Percentiles rank a stretch among this genome's conserved stretches.
Evolutionary conservation across 2,329 filamentous ascomycete species (phyloP).

Genomic region (Teratosphaeria pseudoeucalypti): DNA sequence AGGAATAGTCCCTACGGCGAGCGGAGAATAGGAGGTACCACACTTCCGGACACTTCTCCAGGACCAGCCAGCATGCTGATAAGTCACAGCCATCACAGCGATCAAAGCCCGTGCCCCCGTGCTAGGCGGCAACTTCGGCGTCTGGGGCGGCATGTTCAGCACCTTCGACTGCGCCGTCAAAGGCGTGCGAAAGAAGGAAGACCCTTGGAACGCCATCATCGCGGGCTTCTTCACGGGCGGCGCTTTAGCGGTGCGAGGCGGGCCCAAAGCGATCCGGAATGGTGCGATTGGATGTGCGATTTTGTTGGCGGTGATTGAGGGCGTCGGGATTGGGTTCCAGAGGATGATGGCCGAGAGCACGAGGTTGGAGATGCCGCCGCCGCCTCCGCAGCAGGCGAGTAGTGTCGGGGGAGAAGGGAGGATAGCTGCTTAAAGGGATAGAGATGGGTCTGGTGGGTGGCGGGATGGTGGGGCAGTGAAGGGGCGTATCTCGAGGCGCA

Average conservation of each 20-base stretch:
- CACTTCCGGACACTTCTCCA: neutral
- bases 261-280: conserved; percentile 83
- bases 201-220: conserved; percentile 95
- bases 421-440: conserved; percentile 9
- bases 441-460: neutral
- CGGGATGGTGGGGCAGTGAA: no score
- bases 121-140: conserved; percentile 92
- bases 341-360: conserved; percentile 88
- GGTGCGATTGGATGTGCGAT: conserved; percentile 94
- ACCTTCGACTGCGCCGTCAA: conserved; percentile 97
- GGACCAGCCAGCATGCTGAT: neutral
- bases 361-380: conserved; percentile 55
- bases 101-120: conserved; percentile 96
- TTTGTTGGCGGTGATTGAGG: conserved; percentile 89
- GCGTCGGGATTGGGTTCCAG: conserved; percentile 90
- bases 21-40: conserved; percentile 68
- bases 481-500: neutral
- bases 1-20: conserved; percentile 61
- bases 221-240: conserved; percentile 96
- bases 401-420: conserved; percentile 20
- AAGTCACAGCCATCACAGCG: conserved; percentile 60
- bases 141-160: conserved; percentile 93
- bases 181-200: conserved; percentile 80
- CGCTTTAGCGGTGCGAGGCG: conserved; percentile 81
- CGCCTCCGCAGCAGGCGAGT: conserved; percentile 24